Evolutionary conservation across 1,139 yeast genomes (phyloP).

Genomic region (Geotrichum siamense): DNA sequence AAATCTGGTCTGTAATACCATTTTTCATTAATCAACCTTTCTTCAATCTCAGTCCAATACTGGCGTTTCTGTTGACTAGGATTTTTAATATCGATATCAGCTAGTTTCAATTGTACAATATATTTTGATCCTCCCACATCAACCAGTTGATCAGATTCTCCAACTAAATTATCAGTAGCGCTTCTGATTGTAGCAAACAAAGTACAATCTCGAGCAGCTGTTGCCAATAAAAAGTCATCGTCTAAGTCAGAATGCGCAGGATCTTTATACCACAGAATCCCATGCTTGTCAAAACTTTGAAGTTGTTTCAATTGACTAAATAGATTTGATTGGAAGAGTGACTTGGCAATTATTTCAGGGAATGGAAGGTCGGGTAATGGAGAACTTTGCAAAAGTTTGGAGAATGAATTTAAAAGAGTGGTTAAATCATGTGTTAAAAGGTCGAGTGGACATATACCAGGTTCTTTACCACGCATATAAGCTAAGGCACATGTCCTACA

Average conservation of each 20-base stretch:
- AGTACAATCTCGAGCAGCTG: constrained; percentile 38
- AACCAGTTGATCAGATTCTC: constrained; percentile 1
- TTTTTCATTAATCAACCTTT: constrained; percentile 19
- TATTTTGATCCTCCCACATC: constrained; percentile 5
- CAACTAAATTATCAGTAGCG: neutral
- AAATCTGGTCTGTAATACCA: constrained; percentile 18
- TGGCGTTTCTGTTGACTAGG: constrained; percentile 23
- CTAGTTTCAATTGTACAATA: constrained; percentile 24
- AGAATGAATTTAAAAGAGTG: constrained; percentile 18
- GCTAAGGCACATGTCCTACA: constrained; percentile 44
- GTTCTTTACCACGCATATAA: constrained; percentile 26
- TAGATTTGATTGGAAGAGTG: constrained; percentile 17
- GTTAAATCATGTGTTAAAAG: constrained; percentile 24
- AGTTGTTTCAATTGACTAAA: constrained; percentile 23
- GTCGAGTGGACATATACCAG: constrained; percentile 35
- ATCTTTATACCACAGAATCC: constrained; percentile 22
- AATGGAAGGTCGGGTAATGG: constrained; percentile 15
- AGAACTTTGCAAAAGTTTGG: constrained; percentile 9
- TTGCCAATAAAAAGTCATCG: constrained; percentile 30
- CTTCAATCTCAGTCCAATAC: constrained; percentile 33
- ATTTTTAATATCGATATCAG: constrained; percentile 37
- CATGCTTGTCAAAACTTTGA: constrained; percentile 27
- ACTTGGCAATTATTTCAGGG: constrained; percentile 11
- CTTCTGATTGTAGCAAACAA: constrained; percentile 23
- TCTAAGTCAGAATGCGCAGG: constrained; percentile 20